Conservation (phyloP, 805 yeast species). For the Starmerella kuoi region DNA sequence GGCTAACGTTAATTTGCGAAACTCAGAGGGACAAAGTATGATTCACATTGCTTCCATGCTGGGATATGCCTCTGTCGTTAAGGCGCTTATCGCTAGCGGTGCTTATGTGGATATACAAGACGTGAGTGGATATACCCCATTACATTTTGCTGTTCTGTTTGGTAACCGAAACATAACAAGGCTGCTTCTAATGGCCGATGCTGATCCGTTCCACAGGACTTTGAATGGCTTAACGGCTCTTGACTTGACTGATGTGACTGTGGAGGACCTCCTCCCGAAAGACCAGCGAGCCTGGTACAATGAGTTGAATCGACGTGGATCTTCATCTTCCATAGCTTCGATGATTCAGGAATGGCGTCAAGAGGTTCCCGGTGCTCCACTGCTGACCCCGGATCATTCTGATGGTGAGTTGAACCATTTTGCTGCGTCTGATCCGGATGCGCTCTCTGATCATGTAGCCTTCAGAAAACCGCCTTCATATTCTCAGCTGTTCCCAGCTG, state of each 20-base stretch:
- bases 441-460: background rate
- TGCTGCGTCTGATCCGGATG: background rate
- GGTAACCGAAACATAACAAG: conserved; percentile 47
- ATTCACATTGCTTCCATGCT: conserved; percentile 73
- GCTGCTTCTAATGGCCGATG: conserved; percentile 20
- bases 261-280: conserved; percentile 22
- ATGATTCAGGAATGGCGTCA: conserved; percentile 10
- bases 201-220: conserved; percentile 26
- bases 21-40: conserved; percentile 73
- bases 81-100: conserved; percentile 50
- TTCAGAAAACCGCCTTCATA: conserved; percentile 17
- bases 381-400: background rate
- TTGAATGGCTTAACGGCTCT: conserved; percentile 28
- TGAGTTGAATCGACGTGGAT: conserved; percentile 21
- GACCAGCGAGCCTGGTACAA: conserved; percentile 23
- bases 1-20: conserved; percentile 74
- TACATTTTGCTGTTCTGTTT: conserved; percentile 70
- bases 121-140: conserved; percentile 70
- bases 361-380: background rate
- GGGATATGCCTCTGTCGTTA: conserved; percentile 52
- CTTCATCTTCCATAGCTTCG: conserved; percentile 22
- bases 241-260: conserved; percentile 28
- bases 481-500: conserved; percentile 12
- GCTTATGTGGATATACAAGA: conserved; percentile 55
- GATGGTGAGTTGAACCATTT: background rate